Evolutionary conservation across 169 alveolate species (phyloP).

Genomic region (Cryptosporidium tyzzeri): DNA sequence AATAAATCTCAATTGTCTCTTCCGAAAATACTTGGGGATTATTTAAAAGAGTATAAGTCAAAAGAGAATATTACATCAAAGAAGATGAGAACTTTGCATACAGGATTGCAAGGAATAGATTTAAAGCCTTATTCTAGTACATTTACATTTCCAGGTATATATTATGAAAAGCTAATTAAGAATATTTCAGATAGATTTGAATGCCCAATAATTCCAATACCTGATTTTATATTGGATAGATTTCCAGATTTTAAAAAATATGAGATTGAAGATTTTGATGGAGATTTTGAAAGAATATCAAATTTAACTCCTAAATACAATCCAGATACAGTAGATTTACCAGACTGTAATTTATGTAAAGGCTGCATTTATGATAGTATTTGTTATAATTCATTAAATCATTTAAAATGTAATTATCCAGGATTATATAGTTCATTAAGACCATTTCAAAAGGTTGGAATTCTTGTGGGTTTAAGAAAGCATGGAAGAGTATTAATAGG

Average conservation of each 20-base stretch:
- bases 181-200: conserved; percentile 45
- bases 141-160: conserved; percentile 63
- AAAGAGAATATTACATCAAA: conserved; percentile 19
- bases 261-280: conserved; percentile 55
- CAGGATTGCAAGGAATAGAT: conserved; percentile 52
- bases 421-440: conserved; percentile 81
- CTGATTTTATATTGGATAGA: conserved; percentile 67
- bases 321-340: conserved; percentile 14
- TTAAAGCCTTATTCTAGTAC: conserved; percentile 22
- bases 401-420: conserved; percentile 41
- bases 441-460: conserved; percentile 95
- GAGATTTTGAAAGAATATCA: conserved; percentile 41
- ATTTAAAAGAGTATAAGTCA: conserved; percentile 24
- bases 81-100: conserved; percentile 49
- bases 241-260: conserved; percentile 66
- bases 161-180: conserved; percentile 38
- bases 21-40: conserved; percentile 41
- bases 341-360: conserved; percentile 51
- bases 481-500: conserved; percentile 96
- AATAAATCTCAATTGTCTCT: conserved; percentile 39
- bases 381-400: conserved; percentile 30
- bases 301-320: conserved; percentile 52
- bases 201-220: conserved; percentile 35
- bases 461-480: conserved; percentile 90
- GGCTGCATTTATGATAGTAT: conserved; percentile 42